phyloP scores from a whole-genome alignment of 176 grass and related monocot genomes.

The Metroxylon sagu region DNA sequence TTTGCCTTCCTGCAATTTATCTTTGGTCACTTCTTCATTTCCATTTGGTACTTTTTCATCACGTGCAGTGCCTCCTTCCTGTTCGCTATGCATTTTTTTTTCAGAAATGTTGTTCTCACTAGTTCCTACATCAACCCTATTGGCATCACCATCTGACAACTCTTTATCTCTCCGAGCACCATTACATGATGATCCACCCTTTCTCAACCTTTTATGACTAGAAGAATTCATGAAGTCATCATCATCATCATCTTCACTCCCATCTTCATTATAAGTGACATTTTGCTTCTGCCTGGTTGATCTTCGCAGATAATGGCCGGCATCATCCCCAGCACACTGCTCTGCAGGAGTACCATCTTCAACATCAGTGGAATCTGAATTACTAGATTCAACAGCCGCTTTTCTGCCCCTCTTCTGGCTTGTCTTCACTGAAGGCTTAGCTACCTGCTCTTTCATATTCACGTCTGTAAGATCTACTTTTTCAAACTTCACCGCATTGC shows the following conservation, averaged over 20 bases:
- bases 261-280: conserved; percentile 15
- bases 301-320: conserved; percentile 8
- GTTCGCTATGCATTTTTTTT: conserved; percentile 16
- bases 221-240: not conserved
- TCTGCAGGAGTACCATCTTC: conserved; percentile 6
- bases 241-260: conserved; percentile 1
- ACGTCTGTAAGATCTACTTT: not conserved
- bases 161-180: not conserved
- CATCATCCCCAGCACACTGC: too few species aligned
- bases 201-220: not conserved
- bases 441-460: not conserved
- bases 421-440: conserved; percentile 6
- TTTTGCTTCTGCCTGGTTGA: conserved; percentile 20
- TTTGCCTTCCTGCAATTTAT: not conserved
- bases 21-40: conserved; percentile 1
- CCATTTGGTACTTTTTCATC: not conserved
- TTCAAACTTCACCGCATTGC: conserved; percentile 3
- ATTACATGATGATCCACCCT: not conserved
- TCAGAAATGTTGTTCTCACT: conserved; percentile 1
- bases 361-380: conserved; percentile 7
- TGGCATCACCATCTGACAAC: not conserved
- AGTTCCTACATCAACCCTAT: not conserved
- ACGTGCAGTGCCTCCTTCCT: conserved; percentile 10
- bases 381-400: conserved; percentile 8
- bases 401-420: conserved; percentile 13